A percentile compares a stretch with the other conserved stretches of the same genome.
These are phyloP conservation scores for Euphorbia celastroides DNA, from an alignment of 441 rosid genomes.

Conservation along the genomic window DNA sequence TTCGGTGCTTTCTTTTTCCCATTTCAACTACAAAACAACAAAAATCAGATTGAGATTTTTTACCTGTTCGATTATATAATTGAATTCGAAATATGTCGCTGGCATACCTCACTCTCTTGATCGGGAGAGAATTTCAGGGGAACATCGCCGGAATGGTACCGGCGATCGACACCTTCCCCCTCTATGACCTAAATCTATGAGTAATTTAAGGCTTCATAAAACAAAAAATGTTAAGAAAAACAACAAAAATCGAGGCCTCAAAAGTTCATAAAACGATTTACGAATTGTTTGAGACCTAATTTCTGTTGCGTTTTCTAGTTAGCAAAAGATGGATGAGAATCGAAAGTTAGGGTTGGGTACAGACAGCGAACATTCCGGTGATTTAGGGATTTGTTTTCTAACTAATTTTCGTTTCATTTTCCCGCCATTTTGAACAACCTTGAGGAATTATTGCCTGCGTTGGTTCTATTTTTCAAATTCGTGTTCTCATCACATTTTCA, in stretches of 20 bases:
- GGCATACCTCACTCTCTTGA: background rate
- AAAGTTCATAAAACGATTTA: background rate
- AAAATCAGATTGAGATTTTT: background rate
- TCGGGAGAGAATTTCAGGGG: background rate
- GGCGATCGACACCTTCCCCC: conserved; percentile 14
- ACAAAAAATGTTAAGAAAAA: background rate
- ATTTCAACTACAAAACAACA: conserved; percentile 26
- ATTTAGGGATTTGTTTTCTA: background rate
- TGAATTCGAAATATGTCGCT: background rate
- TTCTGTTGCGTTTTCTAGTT: background rate
- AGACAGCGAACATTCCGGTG: background rate
- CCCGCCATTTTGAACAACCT: conserved; percentile 25
- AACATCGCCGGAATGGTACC: conserved; percentile 11
- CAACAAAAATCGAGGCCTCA: conserved; percentile 7
- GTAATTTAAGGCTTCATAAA: background rate
- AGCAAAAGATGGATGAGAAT: background rate
- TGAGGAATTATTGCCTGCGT: background rate
- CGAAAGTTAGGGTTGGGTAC: background rate
- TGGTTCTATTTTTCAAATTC: background rate
- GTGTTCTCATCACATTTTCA: background rate
- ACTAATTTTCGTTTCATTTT: conserved; percentile 8
- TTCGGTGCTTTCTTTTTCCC: conserved; percentile 22
- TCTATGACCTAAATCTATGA: background rate
- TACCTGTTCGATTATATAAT: background rate
- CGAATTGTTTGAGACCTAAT: background rate